Evolutionary conservation across 257 asterid genomes (phyloP).

Genomic region (Nicotiana benthamiana): DNA sequence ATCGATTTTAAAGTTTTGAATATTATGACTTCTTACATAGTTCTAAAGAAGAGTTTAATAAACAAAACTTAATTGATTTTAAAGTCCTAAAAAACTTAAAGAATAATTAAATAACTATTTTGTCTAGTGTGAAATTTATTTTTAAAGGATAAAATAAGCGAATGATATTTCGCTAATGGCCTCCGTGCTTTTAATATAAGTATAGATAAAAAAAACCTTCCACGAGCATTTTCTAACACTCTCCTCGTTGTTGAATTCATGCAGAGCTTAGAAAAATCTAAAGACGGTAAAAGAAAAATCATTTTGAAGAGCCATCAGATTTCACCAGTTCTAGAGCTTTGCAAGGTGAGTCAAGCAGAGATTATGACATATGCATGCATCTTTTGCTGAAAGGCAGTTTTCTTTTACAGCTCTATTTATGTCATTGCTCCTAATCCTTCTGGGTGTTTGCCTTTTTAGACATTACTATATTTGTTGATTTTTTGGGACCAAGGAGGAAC

Average conservation of each 20-base stretch:
- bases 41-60: too few relatives aligned
- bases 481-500: not conserved
- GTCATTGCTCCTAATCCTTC: not conserved
- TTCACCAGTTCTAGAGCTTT: conserved; percentile 74
- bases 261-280: conserved; percentile 77
- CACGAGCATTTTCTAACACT: not conserved
- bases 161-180: too few relatives aligned
- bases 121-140: too few relatives aligned
- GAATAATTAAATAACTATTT: too few relatives aligned
- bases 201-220: not conserved
- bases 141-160: too few relatives aligned
- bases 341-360: conserved; percentile 49
- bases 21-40: too few relatives aligned
- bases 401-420: not conserved
- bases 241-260: conserved; percentile 12
- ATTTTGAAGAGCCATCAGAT: conserved; percentile 71
- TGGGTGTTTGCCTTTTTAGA: not conserved
- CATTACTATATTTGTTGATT: not conserved
- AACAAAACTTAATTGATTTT: too few relatives aligned
- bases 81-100: too few relatives aligned
- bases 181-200: too few relatives aligned
- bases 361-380: not conserved
- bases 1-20: too few relatives aligned
- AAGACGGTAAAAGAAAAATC: conserved; percentile 65
- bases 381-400: not conserved